phyloP scores from a whole-genome alignment of 768 basidiomycete species.

The Boletus tomentosulus region DNA sequence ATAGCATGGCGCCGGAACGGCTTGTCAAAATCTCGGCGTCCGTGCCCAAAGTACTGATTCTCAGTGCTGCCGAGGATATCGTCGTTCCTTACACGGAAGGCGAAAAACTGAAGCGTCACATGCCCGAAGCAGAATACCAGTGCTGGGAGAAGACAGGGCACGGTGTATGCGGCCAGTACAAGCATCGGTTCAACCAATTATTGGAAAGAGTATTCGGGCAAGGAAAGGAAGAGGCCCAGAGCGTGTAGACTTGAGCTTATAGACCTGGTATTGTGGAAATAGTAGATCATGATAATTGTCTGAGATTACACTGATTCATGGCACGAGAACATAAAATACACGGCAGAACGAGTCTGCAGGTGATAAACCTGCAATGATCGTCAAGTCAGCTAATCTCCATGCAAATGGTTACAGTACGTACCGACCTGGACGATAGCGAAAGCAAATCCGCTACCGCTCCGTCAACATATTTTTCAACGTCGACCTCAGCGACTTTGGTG shows the following conservation, averaged over 20 bases:
- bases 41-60: conserved; percentile 61
- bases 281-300: background rate
- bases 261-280: background rate
- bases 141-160: conserved; percentile 64
- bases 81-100: conserved; percentile 54
- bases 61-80: conserved; percentile 67
- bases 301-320: background rate
- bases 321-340: background rate
- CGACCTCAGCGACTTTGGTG: conserved; percentile 35
- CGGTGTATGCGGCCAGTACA: conserved; percentile 49
- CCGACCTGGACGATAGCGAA: conserved; percentile 3
- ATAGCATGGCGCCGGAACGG: conserved; percentile 48
- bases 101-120: conserved; percentile 45
- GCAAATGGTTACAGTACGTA: background rate
- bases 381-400: background rate
- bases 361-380: too few species aligned
- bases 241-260: background rate
- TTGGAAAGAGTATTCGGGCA: conserved; percentile 56
- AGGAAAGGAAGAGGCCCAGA: conserved; percentile 30
- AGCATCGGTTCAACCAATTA: conserved; percentile 48
- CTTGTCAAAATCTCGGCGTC: conserved; percentile 45
- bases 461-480: conserved; percentile 40
- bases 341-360: too few species aligned
- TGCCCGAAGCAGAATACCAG: conserved; percentile 56
- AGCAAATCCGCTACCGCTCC: conserved; percentile 22